Conservation (phyloP, 1,284 basidiomycete genomes). For the Cerrena zonata region DNA sequence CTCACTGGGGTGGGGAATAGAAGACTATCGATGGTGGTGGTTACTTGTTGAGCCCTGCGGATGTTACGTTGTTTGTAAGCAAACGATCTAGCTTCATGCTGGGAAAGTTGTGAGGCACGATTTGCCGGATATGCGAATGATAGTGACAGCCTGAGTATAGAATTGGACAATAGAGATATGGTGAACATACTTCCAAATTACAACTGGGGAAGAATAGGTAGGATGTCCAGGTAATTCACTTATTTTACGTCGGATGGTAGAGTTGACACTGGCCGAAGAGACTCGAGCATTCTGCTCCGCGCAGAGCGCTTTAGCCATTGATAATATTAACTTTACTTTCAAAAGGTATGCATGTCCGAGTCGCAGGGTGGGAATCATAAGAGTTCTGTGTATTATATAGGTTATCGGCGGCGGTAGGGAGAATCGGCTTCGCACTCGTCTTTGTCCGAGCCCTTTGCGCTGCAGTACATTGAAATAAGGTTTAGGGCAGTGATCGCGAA, state of each 20-base stretch:
- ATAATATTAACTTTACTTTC: neutral
- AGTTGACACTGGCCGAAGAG: neutral
- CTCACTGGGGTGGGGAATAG: too few species aligned
- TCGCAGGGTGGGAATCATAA: neutral
- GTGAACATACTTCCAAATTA: neutral
- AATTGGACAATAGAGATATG: too few species aligned
- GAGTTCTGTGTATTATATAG: neutral
- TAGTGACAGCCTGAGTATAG: too few species aligned
- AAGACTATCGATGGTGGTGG: too few species aligned
- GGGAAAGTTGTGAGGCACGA: too few species aligned
- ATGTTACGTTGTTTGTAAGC: too few species aligned
- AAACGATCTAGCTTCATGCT: too few species aligned
- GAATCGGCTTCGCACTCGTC: neutral
- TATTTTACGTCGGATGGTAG: neutral
- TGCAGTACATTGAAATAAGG: neutral
- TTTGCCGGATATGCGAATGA: too few species aligned
- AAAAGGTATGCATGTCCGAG: neutral
- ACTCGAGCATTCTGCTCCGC: neutral
- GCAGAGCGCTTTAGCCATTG: neutral
- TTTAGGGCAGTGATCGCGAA: constrained; percentile 4
- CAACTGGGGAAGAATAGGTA: neutral
- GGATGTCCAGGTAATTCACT: too few species aligned
- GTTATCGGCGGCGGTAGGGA: neutral
- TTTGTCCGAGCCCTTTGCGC: neutral
- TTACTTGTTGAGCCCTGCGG: too few species aligned